A percentile compares a stretch with the other conserved stretches of the same genome.
phyloP scores from a whole-genome alignment of 1,284 basidiomycete species.

The Fistulinella staudtii region DNA sequence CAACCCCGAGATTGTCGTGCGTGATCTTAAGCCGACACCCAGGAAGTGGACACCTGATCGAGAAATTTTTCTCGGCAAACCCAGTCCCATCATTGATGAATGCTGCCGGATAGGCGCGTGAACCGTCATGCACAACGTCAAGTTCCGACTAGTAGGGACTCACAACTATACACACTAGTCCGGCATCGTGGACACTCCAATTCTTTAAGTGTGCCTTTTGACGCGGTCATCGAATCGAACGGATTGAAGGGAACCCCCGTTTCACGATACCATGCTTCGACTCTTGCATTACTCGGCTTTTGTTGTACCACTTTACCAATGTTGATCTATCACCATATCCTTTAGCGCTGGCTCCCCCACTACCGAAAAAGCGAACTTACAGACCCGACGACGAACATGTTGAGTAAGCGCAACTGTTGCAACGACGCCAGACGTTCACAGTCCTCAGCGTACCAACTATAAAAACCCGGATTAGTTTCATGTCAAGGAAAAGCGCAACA shows the following conservation, averaged over 20 bases:
- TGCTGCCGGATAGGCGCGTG: slow-evolving; percentile 18
- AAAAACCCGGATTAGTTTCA: no score
- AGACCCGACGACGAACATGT: slow-evolving; percentile 24
- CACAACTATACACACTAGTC: slow-evolving; percentile 28
- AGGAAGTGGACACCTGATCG: slow-evolving; percentile 23
- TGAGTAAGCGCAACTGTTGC: slow-evolving; percentile 16
- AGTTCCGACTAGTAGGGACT: slow-evolving; percentile 16
- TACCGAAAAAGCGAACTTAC: slow-evolving; percentile 6
- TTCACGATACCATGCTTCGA: slow-evolving; percentile 26
- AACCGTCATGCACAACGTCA: background rate
- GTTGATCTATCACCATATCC: slow-evolving; percentile 19
- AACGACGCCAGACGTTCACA: slow-evolving; percentile 33
- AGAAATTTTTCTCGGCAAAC: slow-evolving; percentile 34
- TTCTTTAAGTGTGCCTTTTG: slow-evolving; percentile 17
- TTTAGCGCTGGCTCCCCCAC: slow-evolving; percentile 3
- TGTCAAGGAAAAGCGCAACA: no score
- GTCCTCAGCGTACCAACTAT: slow-evolving; percentile 39
- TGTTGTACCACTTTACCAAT: slow-evolving; percentile 18
- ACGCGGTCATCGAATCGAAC: slow-evolving; percentile 30
- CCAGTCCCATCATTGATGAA: slow-evolving; percentile 34
- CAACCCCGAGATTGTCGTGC: slow-evolving; percentile 31
- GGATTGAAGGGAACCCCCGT: slow-evolving; percentile 35
- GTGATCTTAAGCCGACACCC: slow-evolving; percentile 33
- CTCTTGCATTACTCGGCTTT: slow-evolving; percentile 21
- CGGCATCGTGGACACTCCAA: slow-evolving; percentile 36